Conservation (phyloP, 257 asterid species). For the Nicotiana tabacum region DNA sequence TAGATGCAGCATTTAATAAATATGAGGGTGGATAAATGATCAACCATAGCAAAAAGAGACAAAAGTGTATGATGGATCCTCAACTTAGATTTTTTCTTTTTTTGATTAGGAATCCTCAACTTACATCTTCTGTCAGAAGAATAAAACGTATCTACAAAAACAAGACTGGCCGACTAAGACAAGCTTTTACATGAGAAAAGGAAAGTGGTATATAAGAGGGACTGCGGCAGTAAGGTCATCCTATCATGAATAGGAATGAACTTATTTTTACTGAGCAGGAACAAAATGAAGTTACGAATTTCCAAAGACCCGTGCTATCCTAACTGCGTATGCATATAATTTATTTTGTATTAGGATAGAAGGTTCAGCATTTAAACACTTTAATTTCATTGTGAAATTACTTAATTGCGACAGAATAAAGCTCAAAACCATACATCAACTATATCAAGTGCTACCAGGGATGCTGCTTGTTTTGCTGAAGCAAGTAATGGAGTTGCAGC, state of each 20-base stretch:
- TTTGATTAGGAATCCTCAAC: neutral
- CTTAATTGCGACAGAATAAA: neutral
- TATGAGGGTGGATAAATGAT: neutral
- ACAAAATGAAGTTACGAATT: neutral
- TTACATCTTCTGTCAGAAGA: slow-evolving; percentile 3
- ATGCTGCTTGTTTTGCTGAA: slow-evolving; percentile 65
- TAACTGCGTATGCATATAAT: neutral
- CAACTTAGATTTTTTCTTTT: neutral
- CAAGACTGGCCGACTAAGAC: neutral
- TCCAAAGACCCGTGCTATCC: neutral
- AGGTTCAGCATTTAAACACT: neutral
- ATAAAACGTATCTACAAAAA: neutral
- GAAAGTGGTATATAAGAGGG: neutral
- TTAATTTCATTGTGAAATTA: neutral
- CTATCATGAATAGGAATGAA: neutral
- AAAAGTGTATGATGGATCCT: neutral
- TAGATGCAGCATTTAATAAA: neutral
- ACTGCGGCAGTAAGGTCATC: neutral
- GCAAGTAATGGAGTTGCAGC: slow-evolving; percentile 80
- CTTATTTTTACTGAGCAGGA: neutral
- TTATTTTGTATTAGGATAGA: neutral
- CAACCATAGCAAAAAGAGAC: neutral
- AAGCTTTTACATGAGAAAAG: neutral
- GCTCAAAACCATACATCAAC: slow-evolving; percentile 48
- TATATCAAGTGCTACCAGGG: slow-evolving; percentile 64